A percentile compares a stretch with the other conserved stretches of the same genome.
These are phyloP conservation scores for Naegleria fowleri DNA, from an alignment of 208 protist species.

Conservation along the genomic window DNA sequence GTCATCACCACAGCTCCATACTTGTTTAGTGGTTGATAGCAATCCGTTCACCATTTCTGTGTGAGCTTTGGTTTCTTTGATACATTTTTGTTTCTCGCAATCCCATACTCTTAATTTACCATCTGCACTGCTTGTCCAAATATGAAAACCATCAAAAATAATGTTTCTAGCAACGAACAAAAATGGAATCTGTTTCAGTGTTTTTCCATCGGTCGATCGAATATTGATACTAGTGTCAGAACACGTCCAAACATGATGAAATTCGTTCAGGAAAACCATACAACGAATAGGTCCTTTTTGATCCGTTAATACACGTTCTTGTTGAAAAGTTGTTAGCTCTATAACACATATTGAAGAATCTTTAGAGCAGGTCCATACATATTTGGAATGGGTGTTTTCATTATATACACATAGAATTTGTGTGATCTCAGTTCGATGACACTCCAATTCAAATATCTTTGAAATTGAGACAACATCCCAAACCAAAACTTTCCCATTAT, in stretches of 20 bases:
- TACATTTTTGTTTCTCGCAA: background rate
- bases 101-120: background rate
- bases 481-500: background rate
- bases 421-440: background rate
- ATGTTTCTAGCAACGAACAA: background rate
- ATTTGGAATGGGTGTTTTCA: background rate
- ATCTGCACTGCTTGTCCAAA: background rate
- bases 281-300: background rate
- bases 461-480: background rate
- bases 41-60: background rate
- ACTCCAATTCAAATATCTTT: background rate
- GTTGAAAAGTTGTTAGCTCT: background rate
- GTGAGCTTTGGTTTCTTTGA: background rate
- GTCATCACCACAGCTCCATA: constrained; percentile 3
- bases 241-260: background rate
- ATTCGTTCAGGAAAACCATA: background rate
- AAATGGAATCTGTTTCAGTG: background rate
- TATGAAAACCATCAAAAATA: background rate
- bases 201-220: background rate
- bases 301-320: background rate
- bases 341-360: background rate
- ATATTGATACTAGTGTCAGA: background rate
- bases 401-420: background rate
- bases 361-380: background rate
- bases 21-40: background rate